Percentiles rank a stretch among this genome's conserved stretches.
These are phyloP conservation scores for Apiotrichum mycotoxinovorans DNA, from an alignment of 1,284 basidiomycete genomes.

Conservation along the genomic window DNA sequence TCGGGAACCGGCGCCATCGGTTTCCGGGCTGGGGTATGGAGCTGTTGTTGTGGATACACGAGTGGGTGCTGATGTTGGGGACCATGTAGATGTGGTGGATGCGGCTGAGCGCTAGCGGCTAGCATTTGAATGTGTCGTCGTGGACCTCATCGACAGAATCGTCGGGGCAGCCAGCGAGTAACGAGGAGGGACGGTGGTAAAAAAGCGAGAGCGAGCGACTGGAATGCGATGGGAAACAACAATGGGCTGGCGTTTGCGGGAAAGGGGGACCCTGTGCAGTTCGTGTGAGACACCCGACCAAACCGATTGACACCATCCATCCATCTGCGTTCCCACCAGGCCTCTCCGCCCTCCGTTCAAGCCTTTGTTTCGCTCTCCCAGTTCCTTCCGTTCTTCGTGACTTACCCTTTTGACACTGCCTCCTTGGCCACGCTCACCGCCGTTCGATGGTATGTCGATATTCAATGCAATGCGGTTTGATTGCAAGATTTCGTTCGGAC, in stretches of 20 bases:
- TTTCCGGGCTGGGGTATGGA: background rate
- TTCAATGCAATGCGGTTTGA: no score
- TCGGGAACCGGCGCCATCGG: slow-evolving; percentile 10
- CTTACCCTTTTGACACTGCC: no score
- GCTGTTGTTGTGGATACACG: background rate
- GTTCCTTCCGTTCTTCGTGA: no score
- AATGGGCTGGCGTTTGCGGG: background rate
- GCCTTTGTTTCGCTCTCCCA: no score
- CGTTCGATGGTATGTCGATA: no score
- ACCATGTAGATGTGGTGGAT: slow-evolving; percentile 1
- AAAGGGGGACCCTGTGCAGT: background rate
- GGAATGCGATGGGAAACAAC: background rate
- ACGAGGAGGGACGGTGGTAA: background rate
- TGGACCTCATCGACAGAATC: slow-evolving; percentile 1
- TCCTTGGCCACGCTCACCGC: no score
- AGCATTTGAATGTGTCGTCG: slow-evolving; percentile 1
- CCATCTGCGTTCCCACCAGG: no score
- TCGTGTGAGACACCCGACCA: no score
- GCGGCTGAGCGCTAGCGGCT: slow-evolving; percentile 5
- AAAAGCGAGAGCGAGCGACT: no score
- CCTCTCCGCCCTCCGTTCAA: no score
- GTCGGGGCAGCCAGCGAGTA: background rate
- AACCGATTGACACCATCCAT: no score
- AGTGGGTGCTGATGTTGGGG: background rate
- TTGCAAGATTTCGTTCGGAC: no score